These are phyloP conservation scores for Ceratocystis alfenasii DNA, from an alignment of 2,329 filamentous ascomycete species.

Conservation along the genomic window DNA sequence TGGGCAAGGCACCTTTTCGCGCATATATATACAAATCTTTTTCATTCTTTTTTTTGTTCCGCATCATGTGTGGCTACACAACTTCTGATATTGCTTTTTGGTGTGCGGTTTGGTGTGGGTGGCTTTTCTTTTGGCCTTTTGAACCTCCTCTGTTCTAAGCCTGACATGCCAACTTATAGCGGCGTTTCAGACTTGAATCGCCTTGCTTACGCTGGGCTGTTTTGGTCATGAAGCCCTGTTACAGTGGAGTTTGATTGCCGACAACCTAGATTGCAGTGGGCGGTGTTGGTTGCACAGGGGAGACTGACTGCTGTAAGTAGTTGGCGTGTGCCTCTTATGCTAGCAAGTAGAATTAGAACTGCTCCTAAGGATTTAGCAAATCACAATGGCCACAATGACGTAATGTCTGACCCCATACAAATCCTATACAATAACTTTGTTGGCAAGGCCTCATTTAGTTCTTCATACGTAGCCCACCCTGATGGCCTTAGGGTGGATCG, in stretches of 20 bases:
- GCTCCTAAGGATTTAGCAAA: too few species aligned
- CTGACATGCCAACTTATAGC: neutral
- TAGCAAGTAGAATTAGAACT: neutral
- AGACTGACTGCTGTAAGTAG: neutral
- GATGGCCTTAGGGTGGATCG: neutral
- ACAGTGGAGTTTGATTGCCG: neutral
- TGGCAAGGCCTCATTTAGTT: conserved; percentile 1
- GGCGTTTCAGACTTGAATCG: neutral
- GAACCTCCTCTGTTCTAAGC: neutral
- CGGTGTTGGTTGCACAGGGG: neutral
- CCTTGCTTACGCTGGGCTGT: neutral
- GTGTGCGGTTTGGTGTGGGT: neutral
- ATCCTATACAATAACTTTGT: neutral
- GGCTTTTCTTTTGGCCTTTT: neutral
- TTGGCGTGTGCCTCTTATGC: neutral
- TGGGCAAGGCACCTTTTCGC: neutral
- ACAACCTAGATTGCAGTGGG: neutral
- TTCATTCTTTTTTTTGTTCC: neutral
- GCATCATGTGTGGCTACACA: neutral
- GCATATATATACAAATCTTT: neutral
- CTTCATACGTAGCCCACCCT: neutral
- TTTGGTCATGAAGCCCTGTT: neutral
- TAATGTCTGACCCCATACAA: neutral
- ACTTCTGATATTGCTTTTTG: neutral
- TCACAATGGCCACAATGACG: conserved; percentile 2